phyloP scores from a whole-genome alignment of 345 rosid genomes.

The Balakata baccata region DNA sequence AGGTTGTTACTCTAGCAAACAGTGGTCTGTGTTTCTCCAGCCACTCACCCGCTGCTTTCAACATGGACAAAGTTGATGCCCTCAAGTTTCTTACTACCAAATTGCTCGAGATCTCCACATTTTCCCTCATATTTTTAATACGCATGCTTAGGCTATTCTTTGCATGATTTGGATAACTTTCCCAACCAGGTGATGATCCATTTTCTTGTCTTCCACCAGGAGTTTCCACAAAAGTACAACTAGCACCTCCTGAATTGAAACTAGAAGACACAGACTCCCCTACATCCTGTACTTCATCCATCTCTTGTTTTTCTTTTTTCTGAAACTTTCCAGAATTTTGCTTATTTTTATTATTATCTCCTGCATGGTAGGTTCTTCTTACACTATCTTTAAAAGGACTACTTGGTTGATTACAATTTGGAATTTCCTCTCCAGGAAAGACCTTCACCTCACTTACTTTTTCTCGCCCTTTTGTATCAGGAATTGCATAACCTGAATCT shows the following conservation, averaged over 20 bases:
- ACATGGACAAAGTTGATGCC: constrained; percentile 32
- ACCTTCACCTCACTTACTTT: constrained; percentile 41
- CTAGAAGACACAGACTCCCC: constrained; percentile 35
- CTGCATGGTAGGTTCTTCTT: constrained; percentile 17
- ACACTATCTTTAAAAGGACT: constrained; percentile 21
- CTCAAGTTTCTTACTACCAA: constrained; percentile 42
- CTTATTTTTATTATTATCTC: constrained; percentile 33
- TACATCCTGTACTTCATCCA: constrained; percentile 24
- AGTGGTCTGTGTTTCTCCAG: constrained; percentile 62
- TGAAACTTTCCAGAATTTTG: constrained; percentile 27
- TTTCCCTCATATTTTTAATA: constrained; percentile 45
- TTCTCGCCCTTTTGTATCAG: constrained; percentile 40
- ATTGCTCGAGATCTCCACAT: constrained; percentile 45
- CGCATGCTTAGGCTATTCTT: constrained; percentile 38
- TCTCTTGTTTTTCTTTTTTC: constrained; percentile 39
- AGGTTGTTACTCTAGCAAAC: constrained; percentile 33
- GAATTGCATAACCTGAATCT: constrained; percentile 35
- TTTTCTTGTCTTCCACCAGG: constrained; percentile 30
- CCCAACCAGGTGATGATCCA: constrained; percentile 29
- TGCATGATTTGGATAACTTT: constrained; percentile 35
- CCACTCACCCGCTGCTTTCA: constrained; percentile 48
- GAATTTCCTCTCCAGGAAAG: constrained; percentile 44
- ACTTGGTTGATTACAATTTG: constrained; percentile 38
- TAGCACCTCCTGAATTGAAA: constrained; percentile 30
- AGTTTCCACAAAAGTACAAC: constrained; percentile 32